These are phyloP conservation scores for Amborella trichopoda DNA, from an alignment of 164 flowering plant species.

Conservation along the genomic window DNA sequence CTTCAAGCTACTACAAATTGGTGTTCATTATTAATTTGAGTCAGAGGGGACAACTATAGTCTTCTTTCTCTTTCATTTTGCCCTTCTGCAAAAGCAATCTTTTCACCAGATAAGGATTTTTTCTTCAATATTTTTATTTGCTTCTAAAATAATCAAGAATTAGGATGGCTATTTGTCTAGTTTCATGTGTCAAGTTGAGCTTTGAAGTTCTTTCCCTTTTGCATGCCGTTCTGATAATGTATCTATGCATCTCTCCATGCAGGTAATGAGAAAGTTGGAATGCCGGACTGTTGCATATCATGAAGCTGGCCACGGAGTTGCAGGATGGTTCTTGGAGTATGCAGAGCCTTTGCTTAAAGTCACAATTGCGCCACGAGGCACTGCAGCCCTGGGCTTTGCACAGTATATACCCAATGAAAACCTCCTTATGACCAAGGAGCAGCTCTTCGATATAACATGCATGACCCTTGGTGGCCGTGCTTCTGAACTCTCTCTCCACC, in stretches of 20 bases:
- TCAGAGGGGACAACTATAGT: too few relatives aligned
- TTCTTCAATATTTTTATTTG: neutral
- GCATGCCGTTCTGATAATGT: too few relatives aligned
- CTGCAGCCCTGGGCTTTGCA: conserved; percentile 93
- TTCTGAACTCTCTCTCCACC: conserved; percentile 28
- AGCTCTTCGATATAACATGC: conserved; percentile 93
- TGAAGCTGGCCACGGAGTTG: conserved; percentile 94
- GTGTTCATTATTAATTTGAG: too few relatives aligned
- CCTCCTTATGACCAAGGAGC: conserved; percentile 92
- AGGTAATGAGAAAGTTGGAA: conserved; percentile 89
- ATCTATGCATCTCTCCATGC: too few relatives aligned
- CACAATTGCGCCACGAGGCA: conserved; percentile 95
- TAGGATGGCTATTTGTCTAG: neutral
- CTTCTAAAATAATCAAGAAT: neutral
- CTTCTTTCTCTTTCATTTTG: too few relatives aligned
- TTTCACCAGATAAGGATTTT: too few relatives aligned
- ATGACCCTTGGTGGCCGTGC: conserved; percentile 99
- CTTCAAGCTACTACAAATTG: too few relatives aligned
- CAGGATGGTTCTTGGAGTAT: conserved; percentile 88
- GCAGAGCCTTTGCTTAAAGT: conserved; percentile 87
- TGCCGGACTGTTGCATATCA: conserved; percentile 89
- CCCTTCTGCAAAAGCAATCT: too few relatives aligned
- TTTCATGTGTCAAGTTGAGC: neutral
- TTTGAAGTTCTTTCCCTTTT: neutral
- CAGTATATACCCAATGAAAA: conserved; percentile 94